Conservation (phyloP, 805 yeast genomes). For the Starmerella etchellsii region DNA sequence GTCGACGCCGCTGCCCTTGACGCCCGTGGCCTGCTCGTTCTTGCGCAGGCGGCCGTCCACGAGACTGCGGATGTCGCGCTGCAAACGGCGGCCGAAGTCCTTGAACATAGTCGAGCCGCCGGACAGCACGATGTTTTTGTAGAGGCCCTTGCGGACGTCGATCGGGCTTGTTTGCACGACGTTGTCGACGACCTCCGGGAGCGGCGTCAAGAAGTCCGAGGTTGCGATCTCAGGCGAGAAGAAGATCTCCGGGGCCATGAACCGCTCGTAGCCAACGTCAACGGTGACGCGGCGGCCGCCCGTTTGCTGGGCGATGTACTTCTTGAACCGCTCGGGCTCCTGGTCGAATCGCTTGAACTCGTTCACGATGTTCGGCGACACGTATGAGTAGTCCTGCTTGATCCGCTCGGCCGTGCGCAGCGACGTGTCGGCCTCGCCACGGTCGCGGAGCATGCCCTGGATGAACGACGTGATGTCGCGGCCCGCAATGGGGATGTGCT, state of each 20-base stretch:
- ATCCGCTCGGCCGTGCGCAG: constrained; percentile 92
- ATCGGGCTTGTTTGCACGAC: constrained; percentile 93
- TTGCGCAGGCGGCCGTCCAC: constrained; percentile 79
- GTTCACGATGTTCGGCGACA: constrained; percentile 92
- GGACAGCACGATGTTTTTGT: constrained; percentile 86
- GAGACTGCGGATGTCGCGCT: constrained; percentile 77
- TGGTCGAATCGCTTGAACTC: constrained; percentile 91
- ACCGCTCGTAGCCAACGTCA: constrained; percentile 95
- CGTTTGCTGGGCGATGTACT: constrained; percentile 62
- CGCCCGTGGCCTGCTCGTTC: constrained; percentile 57
- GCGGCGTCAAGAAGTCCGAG: constrained; percentile 86
- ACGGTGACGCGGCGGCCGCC: constrained; percentile 52
- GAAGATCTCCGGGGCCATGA: constrained; percentile 97
- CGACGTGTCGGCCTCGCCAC: constrained; percentile 91
- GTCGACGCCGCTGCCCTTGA: constrained; percentile 80
- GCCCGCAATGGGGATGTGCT: constrained; percentile 97
- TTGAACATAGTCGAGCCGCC: constrained; percentile 99
- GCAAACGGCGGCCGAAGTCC: constrained; percentile 94
- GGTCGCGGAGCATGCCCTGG: constrained; percentile 84
- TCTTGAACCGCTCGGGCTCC: constrained; percentile 77
- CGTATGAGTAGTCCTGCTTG: constrained; percentile 94
- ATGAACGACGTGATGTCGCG: constrained; percentile 92
- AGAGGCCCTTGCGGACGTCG: constrained; percentile 93
- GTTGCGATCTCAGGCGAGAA: constrained; percentile 96
- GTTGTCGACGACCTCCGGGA: constrained; percentile 90